These are phyloP conservation scores for Uncinocarpus reesii DNA, from an alignment of 2,329 filamentous ascomycete genomes.

Conservation along the genomic window DNA sequence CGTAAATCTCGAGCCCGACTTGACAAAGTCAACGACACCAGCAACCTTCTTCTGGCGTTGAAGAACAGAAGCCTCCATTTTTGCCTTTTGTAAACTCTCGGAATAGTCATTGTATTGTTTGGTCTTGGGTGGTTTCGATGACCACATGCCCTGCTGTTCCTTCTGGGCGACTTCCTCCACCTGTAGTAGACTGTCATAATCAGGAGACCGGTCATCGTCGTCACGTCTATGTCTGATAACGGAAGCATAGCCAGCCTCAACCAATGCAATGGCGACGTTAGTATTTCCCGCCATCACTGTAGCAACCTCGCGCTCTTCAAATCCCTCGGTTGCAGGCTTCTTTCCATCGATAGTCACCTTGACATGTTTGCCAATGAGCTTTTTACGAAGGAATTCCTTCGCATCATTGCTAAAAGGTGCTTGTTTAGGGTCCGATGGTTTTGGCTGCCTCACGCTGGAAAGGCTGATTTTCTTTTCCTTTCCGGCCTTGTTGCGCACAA, in stretches of 20 bases:
- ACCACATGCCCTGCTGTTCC: slow-evolving; percentile 91
- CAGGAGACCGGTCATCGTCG: slow-evolving; percentile 82
- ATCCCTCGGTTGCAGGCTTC: slow-evolving; percentile 79
- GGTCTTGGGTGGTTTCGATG: slow-evolving; percentile 70
- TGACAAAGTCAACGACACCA: slow-evolving; percentile 92
- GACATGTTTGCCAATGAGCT: slow-evolving; percentile 90
- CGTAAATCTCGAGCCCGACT: slow-evolving; percentile 90
- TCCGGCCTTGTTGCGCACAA: slow-evolving; percentile 73
- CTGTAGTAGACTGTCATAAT: slow-evolving; percentile 60
- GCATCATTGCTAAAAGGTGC: slow-evolving; percentile 83
- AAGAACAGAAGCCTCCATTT: slow-evolving; percentile 78
- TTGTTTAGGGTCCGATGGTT: slow-evolving; percentile 74
- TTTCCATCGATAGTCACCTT: slow-evolving; percentile 81
- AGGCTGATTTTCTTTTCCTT: slow-evolving; percentile 81
- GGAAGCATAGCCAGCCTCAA: slow-evolving; percentile 87
- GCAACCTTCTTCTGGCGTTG: slow-evolving; percentile 87
- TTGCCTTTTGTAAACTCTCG: slow-evolving; percentile 86
- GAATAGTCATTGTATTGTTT: slow-evolving; percentile 83
- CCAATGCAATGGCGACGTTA: slow-evolving; percentile 72
- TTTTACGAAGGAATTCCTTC: slow-evolving; percentile 91
- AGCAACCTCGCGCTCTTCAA: slow-evolving; percentile 88
- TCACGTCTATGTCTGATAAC: slow-evolving; percentile 93
- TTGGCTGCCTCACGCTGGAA: slow-evolving; percentile 89
- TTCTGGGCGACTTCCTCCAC: slow-evolving; percentile 57
- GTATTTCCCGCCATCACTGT: slow-evolving; percentile 75